Evolutionary conservation across 2,329 filamentous ascomycete genomes (phyloP), one percentile per base, ranked within the genome.

Genomic region (Apiospora hydei): DNA sequence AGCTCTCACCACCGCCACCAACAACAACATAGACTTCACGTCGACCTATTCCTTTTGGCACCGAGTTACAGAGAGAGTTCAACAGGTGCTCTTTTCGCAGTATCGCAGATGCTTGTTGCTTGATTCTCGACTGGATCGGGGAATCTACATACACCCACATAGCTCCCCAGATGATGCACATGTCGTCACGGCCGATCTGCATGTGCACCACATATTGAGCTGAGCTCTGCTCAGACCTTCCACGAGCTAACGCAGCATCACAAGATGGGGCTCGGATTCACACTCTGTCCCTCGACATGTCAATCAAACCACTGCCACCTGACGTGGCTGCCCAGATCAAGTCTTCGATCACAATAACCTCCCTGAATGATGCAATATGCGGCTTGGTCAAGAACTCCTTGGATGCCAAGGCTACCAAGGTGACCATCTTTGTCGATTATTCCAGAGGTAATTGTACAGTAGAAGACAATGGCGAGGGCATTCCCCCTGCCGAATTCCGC

Each of bases 381-480:
- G 93, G 93, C 66, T 87, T 98, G 13, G 77, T 97, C 38, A 90
- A 92, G 80, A 99, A 99, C 80, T 90, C 94, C 0, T 86, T 99
- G 16, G 96, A 99, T 84, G 94, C 95, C 4, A 84, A 85, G 66
- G 92, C 95, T 21, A 87, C 85, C 46, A 92, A 87, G 71, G 83
- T 98, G 74, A 89, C 89, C 70, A 85, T 97, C 71, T 88, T 87
- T 0, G 85, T 98, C 30, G 93, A 98, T 82, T 94, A 94, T 79
- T 81, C 83, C 70, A 90, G 92, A 34, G 96, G 95, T 6, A 90
- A 88, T 76, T 98, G 95, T 81, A 86, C 87, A 0, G 88, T 98
- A 6, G 93, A 97, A 78, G 96, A 99, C 80, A 88, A 98, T 82
- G 96, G 96, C 1, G 71, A 85, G 21, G 96, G 96, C 0, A 97